Conservation (phyloP, 2,329 filamentous ascomycete species). For the Calonectria naviculata region DNA sequence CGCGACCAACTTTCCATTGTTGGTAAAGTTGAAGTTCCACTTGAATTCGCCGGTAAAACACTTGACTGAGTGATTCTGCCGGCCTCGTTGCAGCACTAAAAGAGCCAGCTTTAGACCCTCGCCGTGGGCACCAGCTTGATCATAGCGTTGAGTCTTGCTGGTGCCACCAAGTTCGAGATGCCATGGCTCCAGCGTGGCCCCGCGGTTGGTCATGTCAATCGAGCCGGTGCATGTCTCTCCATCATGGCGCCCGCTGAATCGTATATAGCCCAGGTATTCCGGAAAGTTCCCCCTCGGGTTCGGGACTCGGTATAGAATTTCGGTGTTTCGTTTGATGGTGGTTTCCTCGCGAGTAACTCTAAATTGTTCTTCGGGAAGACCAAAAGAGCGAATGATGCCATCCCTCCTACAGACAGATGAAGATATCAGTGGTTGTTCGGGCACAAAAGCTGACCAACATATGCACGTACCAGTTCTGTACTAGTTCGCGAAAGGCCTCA, state of each 20-base stretch:
- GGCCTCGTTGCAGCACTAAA: slow-evolving; percentile 41
- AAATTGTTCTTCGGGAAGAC: slow-evolving; percentile 36
- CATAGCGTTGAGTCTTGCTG: slow-evolving; percentile 31
- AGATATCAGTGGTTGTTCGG: background rate
- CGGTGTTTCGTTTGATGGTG: slow-evolving; percentile 7
- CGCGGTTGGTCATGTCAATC: slow-evolving; percentile 44
- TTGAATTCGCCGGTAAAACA: slow-evolving; percentile 40
- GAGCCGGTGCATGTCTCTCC: slow-evolving; percentile 29
- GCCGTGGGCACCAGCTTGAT: slow-evolving; percentile 43
- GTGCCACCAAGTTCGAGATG: slow-evolving; percentile 44
- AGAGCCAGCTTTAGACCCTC: slow-evolving; percentile 46
- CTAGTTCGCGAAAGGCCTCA: slow-evolving; percentile 46
- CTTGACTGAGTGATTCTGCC: slow-evolving; percentile 40
- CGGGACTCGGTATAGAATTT: slow-evolving; percentile 43
- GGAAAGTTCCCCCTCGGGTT: background rate
- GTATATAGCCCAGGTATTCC: slow-evolving; percentile 44
- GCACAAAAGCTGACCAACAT: background rate
- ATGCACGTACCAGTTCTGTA: slow-evolving; percentile 44
- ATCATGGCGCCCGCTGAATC: slow-evolving; percentile 32
- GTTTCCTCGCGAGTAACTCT: slow-evolving; percentile 31
- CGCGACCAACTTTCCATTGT: slow-evolving; percentile 30
- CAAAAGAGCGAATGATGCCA: slow-evolving; percentile 40
- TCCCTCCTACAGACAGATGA: slow-evolving; percentile 37
- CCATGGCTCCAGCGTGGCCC: slow-evolving; percentile 42
- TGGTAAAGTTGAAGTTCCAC: slow-evolving; percentile 46